Conservation (phyloP, 306 rosid species). For the Fagus sylvatica region DNA sequence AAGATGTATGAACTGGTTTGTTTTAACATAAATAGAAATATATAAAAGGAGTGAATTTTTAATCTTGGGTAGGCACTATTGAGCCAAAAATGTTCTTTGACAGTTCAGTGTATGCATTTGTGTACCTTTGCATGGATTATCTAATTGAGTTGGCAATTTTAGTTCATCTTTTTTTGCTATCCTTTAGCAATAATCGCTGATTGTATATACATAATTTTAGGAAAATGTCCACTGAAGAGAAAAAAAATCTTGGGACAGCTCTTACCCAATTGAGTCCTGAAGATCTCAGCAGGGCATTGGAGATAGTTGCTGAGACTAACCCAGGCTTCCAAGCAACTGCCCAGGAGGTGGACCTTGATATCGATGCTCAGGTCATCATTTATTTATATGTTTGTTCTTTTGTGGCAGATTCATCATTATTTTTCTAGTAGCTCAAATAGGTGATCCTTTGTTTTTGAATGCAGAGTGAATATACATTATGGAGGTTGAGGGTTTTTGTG, state of each 20-base stretch:
- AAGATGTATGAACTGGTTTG: no score
- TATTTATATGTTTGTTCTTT: not conserved
- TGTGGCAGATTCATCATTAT: not conserved
- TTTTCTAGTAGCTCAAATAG: slow-evolving; percentile 9
- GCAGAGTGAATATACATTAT: slow-evolving; percentile 65
- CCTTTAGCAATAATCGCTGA: not conserved
- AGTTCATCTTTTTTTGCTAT: not conserved
- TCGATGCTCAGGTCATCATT: slow-evolving; percentile 64
- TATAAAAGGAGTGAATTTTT: not conserved
- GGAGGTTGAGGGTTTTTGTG: slow-evolving; percentile 60
- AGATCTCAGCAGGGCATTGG: slow-evolving; percentile 56
- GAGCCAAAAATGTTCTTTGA: not conserved
- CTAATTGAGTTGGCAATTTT: not conserved
- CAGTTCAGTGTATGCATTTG: not conserved
- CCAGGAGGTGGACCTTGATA: slow-evolving; percentile 63
- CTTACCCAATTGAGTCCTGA: slow-evolving; percentile 54
- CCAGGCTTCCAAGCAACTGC: slow-evolving; percentile 60
- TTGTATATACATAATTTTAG: slow-evolving; percentile 30
- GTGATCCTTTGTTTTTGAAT: not conserved
- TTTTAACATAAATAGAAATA: not conserved
- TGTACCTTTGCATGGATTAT: not conserved
- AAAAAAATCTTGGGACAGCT: slow-evolving; percentile 43
- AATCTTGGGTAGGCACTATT: not conserved
- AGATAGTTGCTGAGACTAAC: slow-evolving; percentile 55
- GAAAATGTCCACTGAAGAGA: slow-evolving; percentile 63